These are phyloP conservation scores for Lasiosphaeria miniovina DNA, from an alignment of 495 filamentous ascomycete genomes.

Conservation along the genomic window DNA sequence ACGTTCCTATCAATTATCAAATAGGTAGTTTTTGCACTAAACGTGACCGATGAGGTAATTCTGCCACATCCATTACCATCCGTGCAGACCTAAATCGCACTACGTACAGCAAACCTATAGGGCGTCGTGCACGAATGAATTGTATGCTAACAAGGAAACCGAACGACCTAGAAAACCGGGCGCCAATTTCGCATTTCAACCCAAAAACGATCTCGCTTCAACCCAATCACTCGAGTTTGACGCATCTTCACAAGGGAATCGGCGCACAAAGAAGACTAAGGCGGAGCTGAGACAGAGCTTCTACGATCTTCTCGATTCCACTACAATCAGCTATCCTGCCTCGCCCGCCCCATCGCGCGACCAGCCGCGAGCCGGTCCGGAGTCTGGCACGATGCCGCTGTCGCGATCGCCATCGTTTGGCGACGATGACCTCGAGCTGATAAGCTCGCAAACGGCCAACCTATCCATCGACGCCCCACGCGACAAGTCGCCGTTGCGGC, in stretches of 20 bases:
- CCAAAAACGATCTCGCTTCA: conserved; percentile 34
- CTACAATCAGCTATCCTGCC: conserved; percentile 22
- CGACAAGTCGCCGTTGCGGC: conserved; percentile 15
- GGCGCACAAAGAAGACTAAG: conserved; percentile 9
- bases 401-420: conserved; percentile 28
- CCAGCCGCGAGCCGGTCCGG: neutral
- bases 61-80: neutral
- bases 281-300: conserved; percentile 27
- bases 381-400: conserved; percentile 20
- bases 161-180: conserved; percentile 34
- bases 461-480: conserved; percentile 22
- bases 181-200: conserved; percentile 32
- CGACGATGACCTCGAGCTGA: conserved; percentile 35
- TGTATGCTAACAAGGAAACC: conserved; percentile 10
- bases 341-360: neutral
- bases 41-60: neutral
- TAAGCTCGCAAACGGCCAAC: conserved; percentile 34
- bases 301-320: conserved; percentile 25
- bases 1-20: neutral
- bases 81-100: no score
- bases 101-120: neutral
- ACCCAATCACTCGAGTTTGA: conserved; percentile 24
- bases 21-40: neutral
- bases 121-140: conserved; percentile 1
- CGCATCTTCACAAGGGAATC: conserved; percentile 6